Evolutionary conservation across 306 rosid species (phyloP), one percentile per base, ranked within the genome.

Genomic region (Lagenaria siceraria): DNA sequence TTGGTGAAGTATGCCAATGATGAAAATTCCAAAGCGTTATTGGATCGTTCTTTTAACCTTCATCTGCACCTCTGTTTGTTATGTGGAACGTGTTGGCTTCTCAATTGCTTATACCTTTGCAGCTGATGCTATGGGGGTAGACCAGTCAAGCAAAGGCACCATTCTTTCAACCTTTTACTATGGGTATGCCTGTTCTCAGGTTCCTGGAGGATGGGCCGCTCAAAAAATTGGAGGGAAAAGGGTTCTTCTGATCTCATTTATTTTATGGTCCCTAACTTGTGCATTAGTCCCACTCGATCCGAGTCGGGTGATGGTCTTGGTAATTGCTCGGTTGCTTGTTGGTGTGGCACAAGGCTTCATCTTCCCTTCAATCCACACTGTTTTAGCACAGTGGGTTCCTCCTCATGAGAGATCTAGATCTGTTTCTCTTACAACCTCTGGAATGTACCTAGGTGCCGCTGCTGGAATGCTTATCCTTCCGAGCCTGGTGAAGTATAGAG

Each of bases 321-420:
- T 92, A 42, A 62, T 86, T 14, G 99, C 99, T 7, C 91, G 99
- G 18, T 81, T 95, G 76, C 97, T 95, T 63, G 99, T 95, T 62
- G 99, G 98, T 51, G 93, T 95, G 6, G 90, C 98, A 1, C 99
- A 95, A 74, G 99, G 99, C 1, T 95, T 95, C 54, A 95, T 95
- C 52, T 95, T 95, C 79, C 99, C 98, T 65, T 95, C 99, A 6
- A 92, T 95, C 51, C 98, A 95, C 84, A 92, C 99, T 0, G 99
- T 95, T 81, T 85, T 95, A 8, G 99, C 99, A 0, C 99, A 90
- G 78, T 95, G 99, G 99, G 99, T 95, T 64, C 99, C 98, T 14
- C 98, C 98, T 17, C 98, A 95, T 65, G 99, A 95, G 73, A 82
- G 98, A 82, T 95, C 98, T 74, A 81, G 99, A 84, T 95, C 98